Conservation (phyloP, 768 basidiomycete species). For the Scleroderma citrinum region DNA sequence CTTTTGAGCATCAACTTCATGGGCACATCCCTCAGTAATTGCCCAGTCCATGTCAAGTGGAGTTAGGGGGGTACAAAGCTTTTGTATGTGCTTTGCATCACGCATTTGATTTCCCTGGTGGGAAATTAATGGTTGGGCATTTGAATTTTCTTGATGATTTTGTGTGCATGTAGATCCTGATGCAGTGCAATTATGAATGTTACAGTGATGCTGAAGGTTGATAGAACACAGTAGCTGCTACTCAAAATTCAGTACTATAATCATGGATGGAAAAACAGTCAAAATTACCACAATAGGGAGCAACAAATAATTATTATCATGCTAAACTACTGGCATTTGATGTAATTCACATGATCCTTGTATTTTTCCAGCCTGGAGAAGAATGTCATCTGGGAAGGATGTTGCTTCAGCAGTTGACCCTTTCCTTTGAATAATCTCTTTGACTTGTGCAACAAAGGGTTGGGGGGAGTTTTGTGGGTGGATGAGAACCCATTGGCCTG, state of each 20-base stretch:
- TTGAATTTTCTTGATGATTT: not conserved
- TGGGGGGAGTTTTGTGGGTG: not conserved
- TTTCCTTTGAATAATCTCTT: not conserved
- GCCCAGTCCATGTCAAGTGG: not conserved
- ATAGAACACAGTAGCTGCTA: slow-evolving; percentile 12
- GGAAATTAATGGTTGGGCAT: not conserved
- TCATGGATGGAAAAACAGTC: not conserved
- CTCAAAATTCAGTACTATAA: not conserved
- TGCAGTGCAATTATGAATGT: slow-evolving; percentile 8
- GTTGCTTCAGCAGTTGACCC: not conserved
- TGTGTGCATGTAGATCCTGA: not conserved
- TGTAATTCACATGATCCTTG: not conserved
- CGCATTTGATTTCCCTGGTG: not conserved
- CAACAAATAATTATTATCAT: not conserved
- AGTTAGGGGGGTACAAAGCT: not conserved
- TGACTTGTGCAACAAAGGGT: not conserved
- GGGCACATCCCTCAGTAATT: not conserved
- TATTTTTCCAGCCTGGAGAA: not conserved
- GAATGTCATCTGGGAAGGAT: not conserved
- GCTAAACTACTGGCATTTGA: not conserved
- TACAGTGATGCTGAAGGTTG: slow-evolving; percentile 19
- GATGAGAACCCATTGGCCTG: not conserved
- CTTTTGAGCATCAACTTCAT: not conserved
- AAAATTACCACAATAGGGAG: not conserved
- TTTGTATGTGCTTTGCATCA: not conserved